Evolutionary conservation across 2,329 filamentous ascomycete genomes (phyloP).

Genomic region (Metarhizium sp.): DNA sequence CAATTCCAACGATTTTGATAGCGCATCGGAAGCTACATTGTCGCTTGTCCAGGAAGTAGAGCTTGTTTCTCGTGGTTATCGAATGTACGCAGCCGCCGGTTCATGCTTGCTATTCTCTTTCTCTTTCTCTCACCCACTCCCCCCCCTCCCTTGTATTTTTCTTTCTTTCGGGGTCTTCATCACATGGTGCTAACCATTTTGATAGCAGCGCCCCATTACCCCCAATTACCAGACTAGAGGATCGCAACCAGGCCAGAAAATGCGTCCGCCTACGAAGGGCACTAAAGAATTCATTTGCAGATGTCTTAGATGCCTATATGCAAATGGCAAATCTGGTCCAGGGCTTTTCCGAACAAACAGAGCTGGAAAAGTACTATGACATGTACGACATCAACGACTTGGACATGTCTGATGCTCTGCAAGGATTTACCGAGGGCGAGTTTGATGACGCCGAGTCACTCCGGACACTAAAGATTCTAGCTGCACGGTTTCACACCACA

Average conservation of each 20-base stretch:
- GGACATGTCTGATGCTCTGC: constrained; percentile 61
- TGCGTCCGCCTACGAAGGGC: constrained; percentile 71
- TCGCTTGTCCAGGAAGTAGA: constrained; percentile 91
- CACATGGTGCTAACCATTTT: background rate
- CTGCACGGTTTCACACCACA: constrained; percentile 69
- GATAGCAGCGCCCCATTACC: constrained; percentile 75
- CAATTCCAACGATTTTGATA: constrained; percentile 73
- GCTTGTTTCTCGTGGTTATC: constrained; percentile 81
- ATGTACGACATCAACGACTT: constrained; percentile 71
- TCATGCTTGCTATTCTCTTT: background rate
- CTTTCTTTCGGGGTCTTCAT: background rate
- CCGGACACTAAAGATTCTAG: constrained; percentile 70
- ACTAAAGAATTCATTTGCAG: constrained; percentile 60
- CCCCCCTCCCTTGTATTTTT: too few relatives aligned
- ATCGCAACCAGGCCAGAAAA: constrained; percentile 66
- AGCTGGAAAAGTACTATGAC: constrained; percentile 88
- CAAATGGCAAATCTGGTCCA: constrained; percentile 61
- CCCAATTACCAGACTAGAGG: constrained; percentile 86
- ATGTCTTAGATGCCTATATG: constrained; percentile 62
- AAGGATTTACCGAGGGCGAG: constrained; percentile 55
- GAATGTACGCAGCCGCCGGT: constrained; percentile 50
- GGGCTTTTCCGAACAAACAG: constrained; percentile 65
- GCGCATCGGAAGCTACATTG: constrained; percentile 64
- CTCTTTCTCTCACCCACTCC: too few relatives aligned
- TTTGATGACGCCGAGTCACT: constrained; percentile 71